A percentile compares a stretch with the other conserved stretches of the same genome.
These are phyloP conservation scores for Trichophyton verrucosum DNA, from an alignment of 2,329 filamentous ascomycete species.

Conservation along the genomic window DNA sequence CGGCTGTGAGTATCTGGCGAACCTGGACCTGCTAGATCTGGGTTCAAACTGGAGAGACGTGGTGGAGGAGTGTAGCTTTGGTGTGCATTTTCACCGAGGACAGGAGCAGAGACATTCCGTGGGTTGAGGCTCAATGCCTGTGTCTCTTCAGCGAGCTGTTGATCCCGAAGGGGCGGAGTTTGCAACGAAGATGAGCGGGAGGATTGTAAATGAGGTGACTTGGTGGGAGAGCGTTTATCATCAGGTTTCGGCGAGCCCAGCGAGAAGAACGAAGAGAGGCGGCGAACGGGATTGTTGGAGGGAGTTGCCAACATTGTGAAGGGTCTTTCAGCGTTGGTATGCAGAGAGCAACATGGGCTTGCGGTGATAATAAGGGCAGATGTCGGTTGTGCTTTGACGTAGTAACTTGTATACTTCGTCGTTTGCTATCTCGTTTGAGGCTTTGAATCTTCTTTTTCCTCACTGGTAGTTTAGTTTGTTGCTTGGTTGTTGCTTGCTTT, in stretches of 20 bases:
- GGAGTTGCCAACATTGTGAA: conserved; percentile 25
- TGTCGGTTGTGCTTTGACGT: neutral
- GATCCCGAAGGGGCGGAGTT: conserved; percentile 14
- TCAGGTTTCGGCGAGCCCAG: conserved; percentile 27
- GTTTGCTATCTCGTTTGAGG: neutral
- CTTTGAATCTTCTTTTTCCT: neutral
- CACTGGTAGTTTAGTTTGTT: neutral
- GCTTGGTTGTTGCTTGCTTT: neutral
- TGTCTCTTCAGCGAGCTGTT: conserved; percentile 8
- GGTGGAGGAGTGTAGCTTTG: conserved; percentile 29
- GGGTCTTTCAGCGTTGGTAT: neutral
- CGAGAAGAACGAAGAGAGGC: conserved; percentile 36
- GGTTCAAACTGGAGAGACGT: conserved; percentile 27
- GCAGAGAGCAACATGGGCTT: neutral
- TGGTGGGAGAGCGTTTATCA: neutral
- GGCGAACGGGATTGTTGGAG: conserved; percentile 30
- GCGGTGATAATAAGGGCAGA: neutral
- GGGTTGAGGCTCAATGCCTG: conserved; percentile 2
- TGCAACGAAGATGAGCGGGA: conserved; percentile 20
- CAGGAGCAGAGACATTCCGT: conserved; percentile 13
- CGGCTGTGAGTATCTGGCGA: conserved; percentile 12
- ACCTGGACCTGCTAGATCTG: conserved; percentile 18
- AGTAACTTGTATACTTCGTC: neutral
- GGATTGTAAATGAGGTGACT: conserved; percentile 13
- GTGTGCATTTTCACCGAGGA: conserved; percentile 14